Evolutionary conservation across 441 rosid genomes (phyloP), one percentile per base, ranked within the genome.

Genomic region (Erodium texanum): DNA sequence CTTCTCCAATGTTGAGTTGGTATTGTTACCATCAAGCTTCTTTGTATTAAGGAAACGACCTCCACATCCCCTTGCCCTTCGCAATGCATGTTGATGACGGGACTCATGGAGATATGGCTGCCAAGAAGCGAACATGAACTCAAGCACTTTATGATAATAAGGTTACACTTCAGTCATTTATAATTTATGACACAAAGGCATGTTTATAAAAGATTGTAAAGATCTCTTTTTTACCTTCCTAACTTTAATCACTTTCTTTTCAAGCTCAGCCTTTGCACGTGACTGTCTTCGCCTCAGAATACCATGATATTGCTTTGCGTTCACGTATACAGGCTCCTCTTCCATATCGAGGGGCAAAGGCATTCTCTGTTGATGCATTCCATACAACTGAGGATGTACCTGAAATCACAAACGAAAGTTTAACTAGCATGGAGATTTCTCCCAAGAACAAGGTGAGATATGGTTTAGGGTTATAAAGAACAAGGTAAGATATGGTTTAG

Each of bases 81-180:
- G 78, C 82, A 83, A 68, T 2, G 86, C 84, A 71, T 83, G 86
- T 66, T 11, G 77, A 71, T 83, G 84, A 6, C 86, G 80, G 7
- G 86, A 83, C 70, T 83, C 86, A n/a, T 83, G 86, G 68, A 80
- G 86, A 78, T 83, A 83, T 24, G 86, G 86, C 86, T 83, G 75
- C 41, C 16, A 59, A 59, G 70, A 75, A 73, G 45, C 2, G 45
- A 38, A 38, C 11, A 10, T 2, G 8, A 2, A 38, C 45, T 4
- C 32, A 27, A 27, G 32, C 32, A 27, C 32, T n/a, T n/a, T n/a
- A n/a, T 34, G 38, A 0, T 34, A 3, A 38, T 38, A 38, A 38
- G 45, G 45, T 38, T 38, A 38, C 45, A 38, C 45, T 38, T 38
- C 45, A 38, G 11, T 38, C 45, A 9, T 5, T 38, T 38, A 38